These are phyloP conservation scores for Hondaea fermentalgiana DNA, from an alignment of 108 stramenopile genomes.

Conservation along the genomic window DNA sequence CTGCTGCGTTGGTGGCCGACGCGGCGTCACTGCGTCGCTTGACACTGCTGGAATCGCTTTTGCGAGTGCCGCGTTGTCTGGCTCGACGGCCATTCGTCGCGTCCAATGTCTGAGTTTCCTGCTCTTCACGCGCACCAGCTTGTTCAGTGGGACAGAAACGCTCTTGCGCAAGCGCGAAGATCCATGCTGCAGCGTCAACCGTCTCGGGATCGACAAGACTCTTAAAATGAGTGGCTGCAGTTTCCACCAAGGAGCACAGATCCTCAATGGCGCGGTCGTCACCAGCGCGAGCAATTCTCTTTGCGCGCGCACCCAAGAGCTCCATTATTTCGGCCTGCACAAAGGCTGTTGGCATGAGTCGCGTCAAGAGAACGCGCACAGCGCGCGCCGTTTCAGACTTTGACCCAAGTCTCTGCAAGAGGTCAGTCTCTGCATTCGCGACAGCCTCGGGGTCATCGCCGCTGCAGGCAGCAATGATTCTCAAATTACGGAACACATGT, in stretches of 20 bases:
- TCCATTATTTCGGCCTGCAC: background rate
- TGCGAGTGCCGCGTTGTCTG: too few relatives aligned
- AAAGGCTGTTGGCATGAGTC: background rate
- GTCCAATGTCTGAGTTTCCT: too few relatives aligned
- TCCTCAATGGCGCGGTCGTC: background rate
- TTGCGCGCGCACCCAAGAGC: background rate
- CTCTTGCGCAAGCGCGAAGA: background rate
- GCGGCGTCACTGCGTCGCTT: background rate
- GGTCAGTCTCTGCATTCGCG: background rate
- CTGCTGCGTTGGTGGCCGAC: background rate
- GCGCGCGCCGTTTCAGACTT: background rate
- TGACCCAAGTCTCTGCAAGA: background rate
- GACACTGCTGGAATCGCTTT: too few relatives aligned
- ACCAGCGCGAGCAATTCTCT: background rate
- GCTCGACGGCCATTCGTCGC: too few relatives aligned
- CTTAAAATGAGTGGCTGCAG: background rate
- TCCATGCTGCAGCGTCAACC: background rate
- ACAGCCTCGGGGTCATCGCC: background rate
- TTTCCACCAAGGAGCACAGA: background rate
- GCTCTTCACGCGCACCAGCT: too few relatives aligned
- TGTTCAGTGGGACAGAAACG: background rate
- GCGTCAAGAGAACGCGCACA: background rate
- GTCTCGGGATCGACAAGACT: background rate
- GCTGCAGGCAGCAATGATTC: background rate
- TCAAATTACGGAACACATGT: background rate